These are phyloP conservation scores for Dipodascus geniculatus DNA, from an alignment of 805 yeast genomes.

Conservation along the genomic window DNA sequence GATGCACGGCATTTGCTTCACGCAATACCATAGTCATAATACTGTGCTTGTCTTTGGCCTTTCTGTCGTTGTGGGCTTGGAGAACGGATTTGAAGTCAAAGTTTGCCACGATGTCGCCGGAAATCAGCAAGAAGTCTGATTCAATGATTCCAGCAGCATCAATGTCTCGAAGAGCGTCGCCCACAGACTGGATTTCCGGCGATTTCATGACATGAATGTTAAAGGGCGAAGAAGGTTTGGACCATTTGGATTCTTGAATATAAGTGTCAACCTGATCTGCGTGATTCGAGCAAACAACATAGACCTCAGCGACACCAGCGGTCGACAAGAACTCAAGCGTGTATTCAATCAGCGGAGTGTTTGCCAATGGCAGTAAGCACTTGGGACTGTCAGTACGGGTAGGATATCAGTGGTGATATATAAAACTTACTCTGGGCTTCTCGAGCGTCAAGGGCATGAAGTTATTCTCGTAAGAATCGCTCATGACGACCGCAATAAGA, in stretches of 20 bases:
- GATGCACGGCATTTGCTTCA: slow-evolving; percentile 72
- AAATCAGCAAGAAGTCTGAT: slow-evolving; percentile 79
- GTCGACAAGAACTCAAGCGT: slow-evolving; percentile 88
- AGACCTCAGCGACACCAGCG: slow-evolving; percentile 84
- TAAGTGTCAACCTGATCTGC: slow-evolving; percentile 80
- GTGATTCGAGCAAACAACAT: slow-evolving; percentile 79
- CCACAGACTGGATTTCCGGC: slow-evolving; percentile 81
- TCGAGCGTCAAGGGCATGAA: slow-evolving; percentile 85
- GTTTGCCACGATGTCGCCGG: slow-evolving; percentile 95
- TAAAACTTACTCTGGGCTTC: slow-evolving; percentile 48
- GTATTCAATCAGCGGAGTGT: slow-evolving; percentile 87
- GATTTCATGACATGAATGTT: slow-evolving; percentile 67
- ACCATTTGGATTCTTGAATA: slow-evolving; percentile 41
- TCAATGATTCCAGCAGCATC: slow-evolving; percentile 83
- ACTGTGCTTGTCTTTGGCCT: slow-evolving; percentile 70
- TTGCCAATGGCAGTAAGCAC: slow-evolving; percentile 84
- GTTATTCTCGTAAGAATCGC: slow-evolving; percentile 86
- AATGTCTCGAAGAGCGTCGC: slow-evolving; percentile 94
- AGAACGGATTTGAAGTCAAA: slow-evolving; percentile 66
- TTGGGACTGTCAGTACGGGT: slow-evolving; percentile 3
- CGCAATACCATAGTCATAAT: slow-evolving; percentile 90
- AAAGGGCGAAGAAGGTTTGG: slow-evolving; percentile 56
- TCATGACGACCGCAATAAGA: slow-evolving; percentile 67
- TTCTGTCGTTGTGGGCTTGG: slow-evolving; percentile 61
- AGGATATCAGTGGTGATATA: not conserved